A percentile compares a stretch with the other conserved stretches of the same genome.
phyloP scores from a whole-genome alignment of 2,329 filamentous ascomycete genomes.

The Paraphoma sp. region DNA sequence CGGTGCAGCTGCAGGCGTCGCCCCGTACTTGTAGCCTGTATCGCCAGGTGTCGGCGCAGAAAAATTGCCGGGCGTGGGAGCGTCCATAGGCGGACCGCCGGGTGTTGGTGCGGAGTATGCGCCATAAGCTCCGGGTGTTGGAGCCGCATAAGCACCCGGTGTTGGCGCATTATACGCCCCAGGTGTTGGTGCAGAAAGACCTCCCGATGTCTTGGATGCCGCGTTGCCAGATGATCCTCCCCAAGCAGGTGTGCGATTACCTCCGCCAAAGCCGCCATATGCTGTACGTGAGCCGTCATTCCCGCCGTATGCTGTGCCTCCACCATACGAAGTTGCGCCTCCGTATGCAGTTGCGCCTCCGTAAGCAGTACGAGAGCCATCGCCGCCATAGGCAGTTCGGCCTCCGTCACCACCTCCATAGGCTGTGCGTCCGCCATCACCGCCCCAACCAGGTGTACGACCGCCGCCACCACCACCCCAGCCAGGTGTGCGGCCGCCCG shows the following conservation, averaged over 20 bases:
- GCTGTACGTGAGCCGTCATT: slow-evolving; percentile 49
- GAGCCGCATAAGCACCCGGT: slow-evolving; percentile 45
- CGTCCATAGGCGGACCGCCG: slow-evolving; percentile 45
- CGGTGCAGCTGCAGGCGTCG: slow-evolving; percentile 57
- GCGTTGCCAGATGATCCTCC: slow-evolving; percentile 57
- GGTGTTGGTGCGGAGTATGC: slow-evolving; percentile 47
- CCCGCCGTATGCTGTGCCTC: slow-evolving; percentile 51
- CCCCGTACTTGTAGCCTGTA: slow-evolving; percentile 37
- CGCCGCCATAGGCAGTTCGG: slow-evolving; percentile 50
- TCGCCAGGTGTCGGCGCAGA: slow-evolving; percentile 47
- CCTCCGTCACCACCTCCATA: slow-evolving; percentile 47
- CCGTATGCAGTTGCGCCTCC: slow-evolving; percentile 43
- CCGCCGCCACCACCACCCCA: slow-evolving; percentile 53
- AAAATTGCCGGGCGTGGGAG: slow-evolving; percentile 49
- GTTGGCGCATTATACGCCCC: slow-evolving; percentile 45
- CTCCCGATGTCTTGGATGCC: slow-evolving; percentile 32
- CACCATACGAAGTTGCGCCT: slow-evolving; percentile 53
- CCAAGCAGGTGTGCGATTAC: slow-evolving; percentile 62
- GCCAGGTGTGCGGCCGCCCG: slow-evolving; percentile 51
- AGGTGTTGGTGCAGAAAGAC: slow-evolving; percentile 40
- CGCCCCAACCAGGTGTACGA: slow-evolving; percentile 57
- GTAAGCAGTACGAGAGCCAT: slow-evolving; percentile 48
- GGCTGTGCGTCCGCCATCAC: slow-evolving; percentile 44
- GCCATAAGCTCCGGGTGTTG: slow-evolving; percentile 43
- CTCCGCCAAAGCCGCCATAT: slow-evolving; percentile 58